phyloP scores from a whole-genome alignment of 495 filamentous ascomycete genomes.

The Viridothelium virens region DNA sequence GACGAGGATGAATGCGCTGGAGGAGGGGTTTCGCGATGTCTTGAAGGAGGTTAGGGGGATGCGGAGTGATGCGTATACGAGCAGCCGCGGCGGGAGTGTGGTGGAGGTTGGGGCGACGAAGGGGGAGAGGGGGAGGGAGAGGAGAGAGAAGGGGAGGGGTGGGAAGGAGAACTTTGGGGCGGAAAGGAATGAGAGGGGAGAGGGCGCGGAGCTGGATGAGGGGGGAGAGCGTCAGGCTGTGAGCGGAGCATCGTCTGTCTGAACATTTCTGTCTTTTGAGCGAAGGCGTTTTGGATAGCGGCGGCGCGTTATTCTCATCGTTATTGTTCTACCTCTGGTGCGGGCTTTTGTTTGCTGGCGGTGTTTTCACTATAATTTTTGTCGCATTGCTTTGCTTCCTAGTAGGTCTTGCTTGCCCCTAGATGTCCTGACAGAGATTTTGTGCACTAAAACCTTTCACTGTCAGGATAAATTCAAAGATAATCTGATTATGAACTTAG shows the following conservation, averaged over 20 bases:
- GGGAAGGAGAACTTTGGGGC: background rate
- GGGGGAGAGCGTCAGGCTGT: background rate
- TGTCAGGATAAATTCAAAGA: background rate
- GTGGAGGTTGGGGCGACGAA: constrained; percentile 14
- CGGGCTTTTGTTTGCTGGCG: background rate
- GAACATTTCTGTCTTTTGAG: background rate
- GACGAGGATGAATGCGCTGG: constrained; percentile 84
- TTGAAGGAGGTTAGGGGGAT: constrained; percentile 73
- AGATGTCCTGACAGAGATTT: background rate
- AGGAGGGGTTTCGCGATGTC: constrained; percentile 77
- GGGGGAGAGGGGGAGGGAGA: background rate
- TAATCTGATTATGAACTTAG: no score
- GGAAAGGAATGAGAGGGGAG: constrained; percentile 6
- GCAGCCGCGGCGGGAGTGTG: background rate
- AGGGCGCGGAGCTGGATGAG: constrained; percentile 7
- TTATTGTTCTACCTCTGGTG: background rate
- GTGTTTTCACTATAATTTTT: background rate
- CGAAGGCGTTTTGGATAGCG: background rate
- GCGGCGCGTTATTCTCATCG: background rate
- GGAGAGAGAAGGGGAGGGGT: constrained; percentile 12
- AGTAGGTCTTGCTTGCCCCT: background rate
- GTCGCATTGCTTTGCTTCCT: background rate
- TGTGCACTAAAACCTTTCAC: background rate
- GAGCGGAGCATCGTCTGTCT: background rate
- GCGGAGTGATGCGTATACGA: constrained; percentile 29